Percentiles rank a stretch among this genome's conserved stretches.
Evolutionary conservation across 257 asterid genomes (phyloP).

Genomic region (Solanum clarkiae): DNA sequence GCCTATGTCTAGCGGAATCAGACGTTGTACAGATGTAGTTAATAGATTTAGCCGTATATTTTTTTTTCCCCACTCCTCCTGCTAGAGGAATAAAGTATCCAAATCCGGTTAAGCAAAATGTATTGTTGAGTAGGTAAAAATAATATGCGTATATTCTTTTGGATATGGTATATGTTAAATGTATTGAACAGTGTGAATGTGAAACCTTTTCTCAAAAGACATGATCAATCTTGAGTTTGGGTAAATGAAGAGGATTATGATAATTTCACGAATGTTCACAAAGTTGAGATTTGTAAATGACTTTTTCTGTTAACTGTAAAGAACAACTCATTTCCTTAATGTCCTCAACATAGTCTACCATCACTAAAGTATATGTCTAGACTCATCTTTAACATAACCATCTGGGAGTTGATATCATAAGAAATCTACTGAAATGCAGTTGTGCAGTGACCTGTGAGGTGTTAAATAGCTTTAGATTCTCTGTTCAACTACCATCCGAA

Average conservation of each 20-base stretch:
- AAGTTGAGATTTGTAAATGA: too few relatives aligned
- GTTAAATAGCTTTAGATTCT: neutral
- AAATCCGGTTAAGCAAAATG: neutral
- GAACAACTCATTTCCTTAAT: neutral
- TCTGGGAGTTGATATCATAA: neutral
- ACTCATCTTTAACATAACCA: neutral
- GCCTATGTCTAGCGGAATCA: neutral
- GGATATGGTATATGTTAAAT: neutral
- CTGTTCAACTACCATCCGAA: slow-evolving; percentile 11
- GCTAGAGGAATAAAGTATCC: neutral
- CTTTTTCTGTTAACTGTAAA: too few relatives aligned
- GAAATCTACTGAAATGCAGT: neutral
- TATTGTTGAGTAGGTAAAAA: neutral
- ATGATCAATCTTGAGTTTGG: neutral
- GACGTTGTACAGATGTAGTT: neutral
- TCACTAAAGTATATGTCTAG: neutral
- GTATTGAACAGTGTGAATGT: neutral
- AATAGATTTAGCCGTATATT: neutral
- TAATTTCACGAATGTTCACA: too few relatives aligned
- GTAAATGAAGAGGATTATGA: too few relatives aligned
- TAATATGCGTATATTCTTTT: neutral
- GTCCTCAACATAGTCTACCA: neutral
- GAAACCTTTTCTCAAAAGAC: neutral
- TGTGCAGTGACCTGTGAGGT: neutral
- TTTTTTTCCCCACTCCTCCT: neutral